Base-by-base conservation (phyloP, 2,329 filamentous ascomycete species). In the Cladosporium cucumerinum region DNA sequence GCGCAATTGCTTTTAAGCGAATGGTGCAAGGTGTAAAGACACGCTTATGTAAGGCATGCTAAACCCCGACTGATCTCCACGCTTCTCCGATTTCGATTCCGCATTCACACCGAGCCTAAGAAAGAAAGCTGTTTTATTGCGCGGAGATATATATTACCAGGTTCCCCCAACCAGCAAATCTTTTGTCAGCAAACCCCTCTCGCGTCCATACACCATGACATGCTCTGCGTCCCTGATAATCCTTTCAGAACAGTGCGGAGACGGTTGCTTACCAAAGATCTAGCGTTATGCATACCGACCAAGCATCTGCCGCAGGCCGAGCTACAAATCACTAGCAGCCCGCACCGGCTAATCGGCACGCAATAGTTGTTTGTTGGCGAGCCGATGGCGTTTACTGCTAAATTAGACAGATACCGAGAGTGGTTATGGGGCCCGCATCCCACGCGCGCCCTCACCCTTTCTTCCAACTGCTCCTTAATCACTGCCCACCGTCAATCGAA, bases 261-360 rank as follows among this genome's bases (percentile, higher is more conserved):
- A 46, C 23, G 8, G 34, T 58, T 25, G 10, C 12, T 52, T 10
- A 14, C 11, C 21, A 21, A 46, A 46, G 26, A 32, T 5, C 21
- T 30, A 30, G 39, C 28, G 21, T 61, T 61, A 61, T 54, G 59
- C 59, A 61, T 61, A 61, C 14, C 36, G 23, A 61, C 43, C 59
- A 61, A 61, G 59, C 59, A 52, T 61, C 48, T 61, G 48, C 59
- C 59, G 59, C 18, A 5, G 2, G 10, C 51, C 51, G 51, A 32
- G 26, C 26, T 32, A 52, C 49, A 5, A 30, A n/a, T 46, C 23
- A 39, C 48, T 26, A 23, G n/a, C 32, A 18, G n/a, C 48, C 48
- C 48, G 18, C 48, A 48, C 59, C 59, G 59, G 59, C 54, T 61
- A 61, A 52, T 10, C 59, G 59, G 59, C 59, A 61, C 59, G 23